These are phyloP conservation scores for Paramarasmius palmivorus DNA, from an alignment of 1,284 basidiomycete genomes.

Conservation along the genomic window DNA sequence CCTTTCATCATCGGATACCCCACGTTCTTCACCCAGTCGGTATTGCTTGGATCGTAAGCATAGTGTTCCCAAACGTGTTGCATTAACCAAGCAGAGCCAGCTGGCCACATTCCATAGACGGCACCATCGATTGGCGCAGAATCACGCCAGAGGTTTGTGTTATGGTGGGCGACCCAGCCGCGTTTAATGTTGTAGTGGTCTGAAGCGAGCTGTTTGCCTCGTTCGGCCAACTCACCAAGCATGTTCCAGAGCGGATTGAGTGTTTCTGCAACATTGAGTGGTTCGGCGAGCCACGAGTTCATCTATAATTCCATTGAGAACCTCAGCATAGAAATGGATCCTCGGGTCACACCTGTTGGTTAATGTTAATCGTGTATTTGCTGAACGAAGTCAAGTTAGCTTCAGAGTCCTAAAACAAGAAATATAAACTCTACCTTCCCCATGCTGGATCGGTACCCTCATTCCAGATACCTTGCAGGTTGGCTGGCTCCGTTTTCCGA, in stretches of 20 bases:
- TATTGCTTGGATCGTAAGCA: slow-evolving; percentile 17
- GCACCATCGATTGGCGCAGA: slow-evolving; percentile 20
- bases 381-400: not conserved
- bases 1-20: slow-evolving; percentile 21
- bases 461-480: slow-evolving; percentile 20
- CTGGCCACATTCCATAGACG: slow-evolving; percentile 22
- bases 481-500: slow-evolving; percentile 16
- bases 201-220: slow-evolving; percentile 6
- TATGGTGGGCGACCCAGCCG: slow-evolving; percentile 14
- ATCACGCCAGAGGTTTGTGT: slow-evolving; percentile 12
- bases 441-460: slow-evolving; percentile 15
- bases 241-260: slow-evolving; percentile 18
- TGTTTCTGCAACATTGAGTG: slow-evolving; percentile 16
- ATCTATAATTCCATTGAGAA: slow-evolving; percentile 5
- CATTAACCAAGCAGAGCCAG: slow-evolving; percentile 16
- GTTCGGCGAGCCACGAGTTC: slow-evolving; percentile 18
- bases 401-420: not conserved
- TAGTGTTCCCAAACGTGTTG: slow-evolving; percentile 21
- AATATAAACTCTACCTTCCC: slow-evolving; percentile 15
- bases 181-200: slow-evolving; percentile 17
- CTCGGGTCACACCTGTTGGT: slow-evolving; percentile 11
- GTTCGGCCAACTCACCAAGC: slow-evolving; percentile 15
- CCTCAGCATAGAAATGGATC: not conserved
- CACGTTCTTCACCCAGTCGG: slow-evolving; percentile 15
- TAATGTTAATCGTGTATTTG: slow-evolving; percentile 18